These are phyloP conservation scores for Besnoitia besnoiti DNA, from an alignment of 169 alveolate species.

Conservation along the genomic window DNA sequence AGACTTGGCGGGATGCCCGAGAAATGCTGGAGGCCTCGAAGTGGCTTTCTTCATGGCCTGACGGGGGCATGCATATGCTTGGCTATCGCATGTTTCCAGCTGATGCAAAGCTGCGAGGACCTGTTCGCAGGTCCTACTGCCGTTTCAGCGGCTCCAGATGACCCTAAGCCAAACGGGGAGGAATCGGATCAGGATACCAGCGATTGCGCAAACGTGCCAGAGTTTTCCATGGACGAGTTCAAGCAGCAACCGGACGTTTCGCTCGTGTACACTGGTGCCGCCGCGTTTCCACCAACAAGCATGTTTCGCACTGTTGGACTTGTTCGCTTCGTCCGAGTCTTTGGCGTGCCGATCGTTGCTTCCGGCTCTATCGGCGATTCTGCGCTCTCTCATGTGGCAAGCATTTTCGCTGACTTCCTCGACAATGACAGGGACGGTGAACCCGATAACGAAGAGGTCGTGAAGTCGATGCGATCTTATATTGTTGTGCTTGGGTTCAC, in stretches of 20 bases:
- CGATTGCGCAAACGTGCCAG: background rate
- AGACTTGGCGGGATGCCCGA: no score
- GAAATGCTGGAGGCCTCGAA: no score
- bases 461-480: slow-evolving; percentile 8
- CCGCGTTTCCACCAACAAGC: slow-evolving; percentile 11
- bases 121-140: background rate
- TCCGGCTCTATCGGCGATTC: background rate
- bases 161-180: no score
- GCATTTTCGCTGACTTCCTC: slow-evolving; percentile 38
- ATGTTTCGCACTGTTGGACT: slow-evolving; percentile 19
- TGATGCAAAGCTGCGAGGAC: background rate
- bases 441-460: background rate
- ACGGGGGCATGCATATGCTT: background rate
- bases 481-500: background rate
- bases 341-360: slow-evolving; percentile 36
- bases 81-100: background rate
- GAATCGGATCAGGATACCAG: background rate
- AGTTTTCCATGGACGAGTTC: background rate
- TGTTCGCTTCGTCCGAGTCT: slow-evolving; percentile 5
- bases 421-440: slow-evolving; percentile 32
- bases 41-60: no score
- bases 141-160: background rate
- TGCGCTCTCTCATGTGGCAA: slow-evolving; percentile 12
- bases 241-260: background rate
- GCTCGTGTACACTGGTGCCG: background rate